A percentile compares a stretch with the other conserved stretches of the same genome.
Evolutionary conservation across 345 rosid genomes (phyloP).

Genomic region (Arabidopsis suecica): DNA sequence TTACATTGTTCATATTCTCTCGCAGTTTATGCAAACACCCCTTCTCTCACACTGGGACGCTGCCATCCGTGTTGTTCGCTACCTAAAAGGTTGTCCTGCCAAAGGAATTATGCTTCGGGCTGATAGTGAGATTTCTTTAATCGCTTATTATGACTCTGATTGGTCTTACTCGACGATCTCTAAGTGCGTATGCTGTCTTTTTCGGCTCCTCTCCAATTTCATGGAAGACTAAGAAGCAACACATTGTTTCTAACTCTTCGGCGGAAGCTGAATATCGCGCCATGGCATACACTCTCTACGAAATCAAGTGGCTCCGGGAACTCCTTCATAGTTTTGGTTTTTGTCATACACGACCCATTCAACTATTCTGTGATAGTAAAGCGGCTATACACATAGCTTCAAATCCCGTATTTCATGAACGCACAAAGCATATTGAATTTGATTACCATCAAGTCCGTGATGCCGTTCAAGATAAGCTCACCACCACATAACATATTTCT

Average conservation of each 20-base stretch:
- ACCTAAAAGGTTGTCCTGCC: not conserved
- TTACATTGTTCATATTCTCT: not conserved
- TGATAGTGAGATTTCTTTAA: not conserved
- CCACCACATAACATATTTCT: not conserved
- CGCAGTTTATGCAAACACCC: not conserved
- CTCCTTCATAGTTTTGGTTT: too few relatives aligned
- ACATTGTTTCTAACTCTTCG: not conserved
- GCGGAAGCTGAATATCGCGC: not conserved
- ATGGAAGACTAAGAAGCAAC: not conserved
- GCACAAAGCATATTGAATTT: not conserved
- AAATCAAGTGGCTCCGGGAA: not conserved
- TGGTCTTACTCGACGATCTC: not conserved
- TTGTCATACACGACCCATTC: too few relatives aligned
- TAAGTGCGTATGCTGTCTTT: not conserved
- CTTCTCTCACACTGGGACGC: not conserved
- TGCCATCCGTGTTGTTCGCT: not conserved
- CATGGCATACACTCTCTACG: not conserved
- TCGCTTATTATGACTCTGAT: not conserved
- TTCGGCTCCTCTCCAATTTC: not conserved
- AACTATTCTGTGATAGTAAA: not conserved
- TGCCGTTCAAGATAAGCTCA: not conserved
- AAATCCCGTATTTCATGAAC: not conserved
- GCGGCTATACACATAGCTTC: not conserved
- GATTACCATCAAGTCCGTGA: not conserved
- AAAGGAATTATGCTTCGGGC: not conserved